Base-by-base conservation (phyloP, 108 stramenopile species). In the Pseudonitzschia multiseries region DNA sequence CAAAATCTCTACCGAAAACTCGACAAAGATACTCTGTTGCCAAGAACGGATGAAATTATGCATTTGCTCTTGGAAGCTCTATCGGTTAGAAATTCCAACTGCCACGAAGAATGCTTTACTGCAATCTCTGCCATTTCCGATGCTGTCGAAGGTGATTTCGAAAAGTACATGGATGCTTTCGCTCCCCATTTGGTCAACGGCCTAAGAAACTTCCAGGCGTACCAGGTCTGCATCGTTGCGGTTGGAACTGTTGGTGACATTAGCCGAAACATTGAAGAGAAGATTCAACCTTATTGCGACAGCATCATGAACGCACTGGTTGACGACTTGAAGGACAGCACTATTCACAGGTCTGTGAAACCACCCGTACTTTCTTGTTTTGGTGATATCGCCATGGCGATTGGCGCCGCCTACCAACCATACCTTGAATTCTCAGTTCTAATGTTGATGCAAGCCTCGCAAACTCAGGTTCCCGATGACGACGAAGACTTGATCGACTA, bases 401-500 rank as follows among this genome's bases (percentile, higher is more conserved):
- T 99, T 61, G 87, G 84, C 26, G 93, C 85, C 1, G 88, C 87
- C 9, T 99, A 85, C 76, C 89, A 93, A 69, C 95, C 94, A n/a
- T 98, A 97, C 75, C 72, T 96, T 40, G 89, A 90, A 42, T 70
- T 94, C 21, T 88, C 94, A 6, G 76, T 89, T 15, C 92, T 92
- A 85, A 87, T 98, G 79, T 79, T 99, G 48, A 81, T 93, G 75
- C 97, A 98, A 74, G 97, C 98, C 0, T 87, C 94, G 24, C 77
- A 79, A 50, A 94, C 92, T 6, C 78, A 77, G 21, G 87, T 87
- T n/a, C 84, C 83, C 17, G 87, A 85, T 13, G 96, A 97, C 69
- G 97, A 99, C 73, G 98, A 99, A 13, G 98, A 99, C 33, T 76
- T 98, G 71, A 93, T 98, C 59, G 96, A 95, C 43, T 98, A 96